A percentile compares a stretch with the other conserved stretches of the same genome.
Evolutionary conservation across 164 flowering plant genomes (phyloP).

Genomic region (Dillenia suffruticosa): DNA sequence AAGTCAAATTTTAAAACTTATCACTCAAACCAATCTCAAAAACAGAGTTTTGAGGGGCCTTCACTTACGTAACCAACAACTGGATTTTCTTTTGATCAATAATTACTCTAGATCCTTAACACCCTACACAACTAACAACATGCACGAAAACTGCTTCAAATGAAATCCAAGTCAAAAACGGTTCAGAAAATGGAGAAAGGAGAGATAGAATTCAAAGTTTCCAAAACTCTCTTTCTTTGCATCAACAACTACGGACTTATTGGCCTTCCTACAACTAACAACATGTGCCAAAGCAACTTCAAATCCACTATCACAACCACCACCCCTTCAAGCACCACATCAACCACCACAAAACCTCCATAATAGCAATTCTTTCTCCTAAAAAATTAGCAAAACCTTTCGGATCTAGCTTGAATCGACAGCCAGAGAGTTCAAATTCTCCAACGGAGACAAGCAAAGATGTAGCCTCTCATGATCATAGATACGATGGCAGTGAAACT

Average conservation of each 20-base stretch:
- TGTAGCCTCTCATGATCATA: not conserved
- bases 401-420: slow-evolving; percentile 26
- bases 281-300: slow-evolving; percentile 52
- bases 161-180: not conserved
- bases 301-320: slow-evolving; percentile 22
- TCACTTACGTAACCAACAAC: slow-evolving; percentile 14
- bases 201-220: not conserved
- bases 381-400: slow-evolving; percentile 10
- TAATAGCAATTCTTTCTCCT: not conserved
- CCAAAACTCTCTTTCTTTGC: not conserved
- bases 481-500: not conserved
- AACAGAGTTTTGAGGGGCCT: not conserved
- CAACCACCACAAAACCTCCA: not conserved
- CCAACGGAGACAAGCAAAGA: slow-evolving; percentile 8
- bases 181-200: not conserved
- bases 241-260: not conserved
- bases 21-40: not conserved
- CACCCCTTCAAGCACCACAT: not conserved
- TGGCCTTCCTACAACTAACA: not conserved
- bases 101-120: no score
- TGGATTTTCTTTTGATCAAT: not conserved
- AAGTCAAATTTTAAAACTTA: slow-evolving; percentile 9
- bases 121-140: no score
- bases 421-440: slow-evolving; percentile 7
- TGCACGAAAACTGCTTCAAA: no score